phyloP scores from a whole-genome alignment of 306 rosid genomes.

The Begonia peltatifolia region DNA sequence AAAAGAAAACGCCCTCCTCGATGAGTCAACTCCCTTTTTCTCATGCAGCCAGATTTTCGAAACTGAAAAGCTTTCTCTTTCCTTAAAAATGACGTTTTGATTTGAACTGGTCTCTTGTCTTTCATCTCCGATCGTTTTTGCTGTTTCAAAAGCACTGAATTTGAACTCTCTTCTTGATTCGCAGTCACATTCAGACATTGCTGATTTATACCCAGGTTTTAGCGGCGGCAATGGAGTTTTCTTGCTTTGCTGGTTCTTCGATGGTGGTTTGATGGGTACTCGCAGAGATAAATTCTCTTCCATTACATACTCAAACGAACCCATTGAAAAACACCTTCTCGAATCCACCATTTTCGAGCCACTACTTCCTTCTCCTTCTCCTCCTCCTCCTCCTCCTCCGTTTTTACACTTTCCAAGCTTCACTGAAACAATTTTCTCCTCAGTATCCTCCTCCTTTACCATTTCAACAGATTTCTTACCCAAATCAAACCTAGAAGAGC shows the following conservation, averaged over 20 bases:
- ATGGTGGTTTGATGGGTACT: constrained; percentile 56
- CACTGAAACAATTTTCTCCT: constrained; percentile 37
- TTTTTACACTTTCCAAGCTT: constrained; percentile 81
- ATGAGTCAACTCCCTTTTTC: constrained; percentile 26
- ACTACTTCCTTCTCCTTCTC: constrained; percentile 31
- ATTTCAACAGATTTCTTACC: constrained; percentile 22
- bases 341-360: constrained; percentile 35
- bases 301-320: constrained; percentile 76
- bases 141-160: constrained; percentile 29
- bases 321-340: constrained; percentile 95
- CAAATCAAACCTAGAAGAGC: constrained; percentile 16
- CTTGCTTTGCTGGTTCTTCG: constrained; percentile 36
- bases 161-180: constrained; percentile 73
- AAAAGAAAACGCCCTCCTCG: constrained; percentile 66
- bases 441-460: constrained; percentile 13
- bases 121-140: constrained; percentile 7
- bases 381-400: constrained; percentile 46
- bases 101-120: constrained; percentile 5
- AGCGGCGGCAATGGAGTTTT: constrained; percentile 33
- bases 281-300: constrained; percentile 53
- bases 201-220: constrained; percentile 47
- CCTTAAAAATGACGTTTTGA: constrained; percentile 18
- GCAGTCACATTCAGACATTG: constrained; percentile 78
- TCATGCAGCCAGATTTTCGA: constrained; percentile 86
- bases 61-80: constrained; percentile 56